Conservation (phyloP, 2,329 filamentous ascomycete species). For the Arthrobotrys musiformis region DNA sequence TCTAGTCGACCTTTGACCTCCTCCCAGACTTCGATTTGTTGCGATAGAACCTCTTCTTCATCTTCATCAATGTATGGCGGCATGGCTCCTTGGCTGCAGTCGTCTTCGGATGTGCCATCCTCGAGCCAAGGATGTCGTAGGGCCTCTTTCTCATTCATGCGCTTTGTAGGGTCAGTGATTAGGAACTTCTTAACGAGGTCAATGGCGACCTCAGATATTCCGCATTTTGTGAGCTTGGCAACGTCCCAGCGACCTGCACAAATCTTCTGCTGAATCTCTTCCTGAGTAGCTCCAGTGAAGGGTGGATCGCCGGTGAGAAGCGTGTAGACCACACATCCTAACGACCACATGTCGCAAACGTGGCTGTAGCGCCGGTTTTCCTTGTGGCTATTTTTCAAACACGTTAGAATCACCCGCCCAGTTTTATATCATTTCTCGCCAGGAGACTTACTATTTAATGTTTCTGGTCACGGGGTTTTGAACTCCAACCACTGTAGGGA, state of each 20-base stretch:
- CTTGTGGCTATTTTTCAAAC: conserved; percentile 34
- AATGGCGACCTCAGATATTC: conserved; percentile 54
- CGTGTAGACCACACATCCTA: conserved; percentile 91
- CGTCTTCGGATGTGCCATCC: conserved; percentile 47
- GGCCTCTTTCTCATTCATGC: conserved; percentile 59
- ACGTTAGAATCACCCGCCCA: conserved; percentile 61
- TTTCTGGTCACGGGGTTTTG: conserved; percentile 56
- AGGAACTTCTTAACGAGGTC: conserved; percentile 58
- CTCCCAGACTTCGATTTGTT: conserved; percentile 52
- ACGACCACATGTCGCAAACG: conserved; percentile 94
- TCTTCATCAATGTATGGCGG: conserved; percentile 54
- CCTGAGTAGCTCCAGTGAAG: conserved; percentile 63
- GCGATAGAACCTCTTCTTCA: conserved; percentile 41
- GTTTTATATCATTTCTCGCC: conserved; percentile 61
- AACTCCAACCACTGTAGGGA: conserved; percentile 68
- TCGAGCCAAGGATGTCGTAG: conserved; percentile 58
- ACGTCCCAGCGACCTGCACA: conserved; percentile 55
- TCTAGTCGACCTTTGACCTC: conserved; percentile 49
- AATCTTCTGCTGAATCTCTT: conserved; percentile 58
- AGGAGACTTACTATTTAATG: conserved; percentile 53
- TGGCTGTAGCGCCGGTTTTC: conserved; percentile 77
- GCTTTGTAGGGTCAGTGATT: conserved; percentile 57
- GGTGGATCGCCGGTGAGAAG: conserved; percentile 82
- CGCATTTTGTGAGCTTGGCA: conserved; percentile 35
- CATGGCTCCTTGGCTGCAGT: conserved; percentile 48